Evolutionary conservation across 805 yeast species (phyloP).

Genomic region (Limtongia smithiae): DNA sequence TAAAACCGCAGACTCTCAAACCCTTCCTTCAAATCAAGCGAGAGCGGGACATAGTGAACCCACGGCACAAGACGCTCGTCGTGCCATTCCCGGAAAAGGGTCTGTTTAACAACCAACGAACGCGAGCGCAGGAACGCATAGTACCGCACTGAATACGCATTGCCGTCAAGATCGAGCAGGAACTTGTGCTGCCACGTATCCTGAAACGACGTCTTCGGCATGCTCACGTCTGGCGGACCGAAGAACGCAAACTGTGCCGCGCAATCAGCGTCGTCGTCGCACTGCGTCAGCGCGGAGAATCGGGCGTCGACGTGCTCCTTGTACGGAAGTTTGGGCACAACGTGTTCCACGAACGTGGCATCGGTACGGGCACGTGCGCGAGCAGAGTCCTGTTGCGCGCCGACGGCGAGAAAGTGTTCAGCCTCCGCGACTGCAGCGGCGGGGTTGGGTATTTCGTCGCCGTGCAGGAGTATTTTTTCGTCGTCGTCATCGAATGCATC

Average conservation of each 20-base stretch:
- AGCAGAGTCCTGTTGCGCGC: conserved; percentile 7
- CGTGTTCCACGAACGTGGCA: conserved; percentile 16
- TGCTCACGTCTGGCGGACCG: conserved; percentile 13
- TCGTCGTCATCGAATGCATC: neutral
- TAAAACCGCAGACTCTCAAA: conserved; percentile 22
- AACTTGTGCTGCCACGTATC: conserved; percentile 26
- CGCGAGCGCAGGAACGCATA: conserved; percentile 27
- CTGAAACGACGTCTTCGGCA: conserved; percentile 14
- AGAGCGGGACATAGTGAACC: conserved; percentile 31
- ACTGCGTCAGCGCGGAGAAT: conserved; percentile 18
- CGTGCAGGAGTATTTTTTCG: too few species aligned
- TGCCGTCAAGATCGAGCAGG: conserved; percentile 31
- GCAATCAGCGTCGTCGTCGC: conserved; percentile 26
- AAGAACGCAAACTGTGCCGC: conserved; percentile 9
- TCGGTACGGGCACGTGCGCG: conserved; percentile 13
- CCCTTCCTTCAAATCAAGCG: conserved; percentile 25
- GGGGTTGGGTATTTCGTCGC: too few species aligned
- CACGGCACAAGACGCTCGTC: conserved; percentile 30
- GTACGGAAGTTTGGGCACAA: conserved; percentile 8
- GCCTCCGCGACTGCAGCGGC: conserved; percentile 4
- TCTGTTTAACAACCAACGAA: conserved; percentile 29
- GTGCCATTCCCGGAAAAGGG: conserved; percentile 31
- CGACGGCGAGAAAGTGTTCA: conserved; percentile 9
- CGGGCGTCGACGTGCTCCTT: conserved; percentile 5
- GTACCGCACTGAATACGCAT: conserved; percentile 28